Conservation (phyloP, 1,284 basidiomycete genomes). For the Serendipita sp. region DNA sequence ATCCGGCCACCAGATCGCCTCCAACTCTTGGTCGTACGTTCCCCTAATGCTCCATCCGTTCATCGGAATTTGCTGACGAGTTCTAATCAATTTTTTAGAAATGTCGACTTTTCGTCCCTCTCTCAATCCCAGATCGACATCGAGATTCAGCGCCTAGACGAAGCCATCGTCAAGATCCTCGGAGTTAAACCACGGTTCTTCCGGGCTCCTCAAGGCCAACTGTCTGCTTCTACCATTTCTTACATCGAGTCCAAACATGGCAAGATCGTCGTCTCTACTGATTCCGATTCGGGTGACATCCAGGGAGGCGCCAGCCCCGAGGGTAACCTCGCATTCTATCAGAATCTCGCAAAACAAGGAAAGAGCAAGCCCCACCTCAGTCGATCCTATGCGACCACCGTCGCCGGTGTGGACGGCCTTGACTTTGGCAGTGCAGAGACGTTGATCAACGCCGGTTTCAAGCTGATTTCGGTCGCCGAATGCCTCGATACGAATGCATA, state of each 20-base stretch:
- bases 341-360: neutral
- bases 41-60: neutral
- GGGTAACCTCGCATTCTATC: neutral
- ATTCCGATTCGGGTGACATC: neutral
- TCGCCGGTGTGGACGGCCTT: neutral
- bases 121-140: neutral
- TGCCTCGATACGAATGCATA: neutral
- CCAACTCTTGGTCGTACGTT: neutral
- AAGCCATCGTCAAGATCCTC: constrained; percentile 3
- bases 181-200: constrained; percentile 1
- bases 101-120: neutral
- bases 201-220: neutral
- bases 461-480: neutral
- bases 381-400: neutral
- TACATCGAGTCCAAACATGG: constrained; percentile 3
- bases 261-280: neutral
- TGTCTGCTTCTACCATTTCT: neutral
- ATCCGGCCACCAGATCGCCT: neutral
- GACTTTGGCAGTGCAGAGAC: neutral
- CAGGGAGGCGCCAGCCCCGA: neutral
- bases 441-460: neutral
- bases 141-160: constrained; percentile 4
- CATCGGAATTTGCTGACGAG: neutral
- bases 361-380: neutral
- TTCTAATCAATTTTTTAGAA: neutral